Conservation (phyloP, 2,329 filamentous ascomycete genomes). For the Colletotrichum sublineola region DNA sequence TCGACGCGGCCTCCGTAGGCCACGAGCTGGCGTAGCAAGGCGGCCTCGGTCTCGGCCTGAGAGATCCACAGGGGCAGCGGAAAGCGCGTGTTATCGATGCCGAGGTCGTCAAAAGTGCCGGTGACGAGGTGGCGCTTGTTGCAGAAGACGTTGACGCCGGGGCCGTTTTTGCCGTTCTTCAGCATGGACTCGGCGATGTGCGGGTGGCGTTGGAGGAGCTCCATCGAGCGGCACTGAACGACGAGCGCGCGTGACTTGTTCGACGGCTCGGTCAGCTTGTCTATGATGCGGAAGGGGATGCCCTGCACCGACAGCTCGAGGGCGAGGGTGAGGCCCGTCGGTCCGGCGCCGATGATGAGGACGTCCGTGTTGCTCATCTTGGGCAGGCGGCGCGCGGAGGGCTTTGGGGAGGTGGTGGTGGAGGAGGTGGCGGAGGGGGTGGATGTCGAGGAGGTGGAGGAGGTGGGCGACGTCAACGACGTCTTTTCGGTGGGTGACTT, state of each 20-base stretch:
- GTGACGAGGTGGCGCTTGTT: conserved; percentile 50
- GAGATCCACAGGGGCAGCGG: conserved; percentile 50
- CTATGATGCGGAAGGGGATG: conserved; percentile 55
- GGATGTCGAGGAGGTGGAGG: not conserved
- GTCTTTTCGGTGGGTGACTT: conserved; percentile 8
- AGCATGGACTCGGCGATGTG: conserved; percentile 53
- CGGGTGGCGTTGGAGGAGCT: conserved; percentile 62
- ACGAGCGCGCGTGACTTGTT: conserved; percentile 58
- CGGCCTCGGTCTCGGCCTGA: conserved; percentile 52
- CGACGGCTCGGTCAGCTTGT: conserved; percentile 50
- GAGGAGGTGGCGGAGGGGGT: not conserved
- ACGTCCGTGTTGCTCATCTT: conserved; percentile 43
- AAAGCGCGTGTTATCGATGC: conserved; percentile 49
- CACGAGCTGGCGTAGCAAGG: conserved; percentile 49
- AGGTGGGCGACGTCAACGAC: conserved; percentile 1
- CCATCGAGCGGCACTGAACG: conserved; percentile 63
- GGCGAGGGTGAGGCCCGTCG: conserved; percentile 53
- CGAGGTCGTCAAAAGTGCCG: conserved; percentile 51
- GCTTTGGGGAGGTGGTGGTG: not conserved
- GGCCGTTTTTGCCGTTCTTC: conserved; percentile 52
- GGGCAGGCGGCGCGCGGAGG: not conserved
- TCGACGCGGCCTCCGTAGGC: conserved; percentile 48
- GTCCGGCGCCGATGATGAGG: conserved; percentile 54
- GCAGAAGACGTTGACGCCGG: conserved; percentile 55
- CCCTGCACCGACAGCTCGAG: conserved; percentile 50